Evolutionary conservation across 1,284 basidiomycete genomes (phyloP).

Genomic region (Irpex sp.): DNA sequence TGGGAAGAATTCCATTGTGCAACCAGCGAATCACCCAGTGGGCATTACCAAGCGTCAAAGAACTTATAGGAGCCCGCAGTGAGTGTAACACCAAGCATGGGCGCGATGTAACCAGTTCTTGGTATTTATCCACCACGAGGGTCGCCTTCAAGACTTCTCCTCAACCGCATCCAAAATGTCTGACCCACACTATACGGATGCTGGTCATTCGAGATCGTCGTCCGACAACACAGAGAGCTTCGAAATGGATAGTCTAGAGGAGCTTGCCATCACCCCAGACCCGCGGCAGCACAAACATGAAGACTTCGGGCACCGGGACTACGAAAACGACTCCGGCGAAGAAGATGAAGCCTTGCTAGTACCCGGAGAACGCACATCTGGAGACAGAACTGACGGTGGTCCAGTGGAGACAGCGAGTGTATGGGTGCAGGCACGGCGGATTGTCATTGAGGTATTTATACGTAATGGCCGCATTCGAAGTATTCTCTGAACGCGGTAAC

Average conservation of each 20-base stretch:
- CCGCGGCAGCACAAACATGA: constrained; percentile 15
- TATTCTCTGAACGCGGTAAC: background rate
- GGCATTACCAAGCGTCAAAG: background rate
- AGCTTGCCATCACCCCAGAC: constrained; percentile 27
- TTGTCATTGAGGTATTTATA: constrained; percentile 60
- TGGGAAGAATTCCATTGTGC: background rate
- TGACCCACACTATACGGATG: constrained; percentile 9
- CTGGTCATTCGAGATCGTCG: constrained; percentile 13
- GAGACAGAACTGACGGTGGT: constrained; percentile 21
- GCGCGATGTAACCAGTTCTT: background rate
- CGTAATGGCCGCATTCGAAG: constrained; percentile 4
- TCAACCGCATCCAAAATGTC: background rate
- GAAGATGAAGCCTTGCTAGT: constrained; percentile 35
- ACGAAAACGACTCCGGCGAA: constrained; percentile 24
- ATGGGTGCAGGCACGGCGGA: constrained; percentile 54
- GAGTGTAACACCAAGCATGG: background rate
- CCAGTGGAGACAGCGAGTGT: constrained; percentile 11
- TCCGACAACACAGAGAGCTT: constrained; percentile 27
- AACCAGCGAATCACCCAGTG: background rate
- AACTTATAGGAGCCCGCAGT: background rate
- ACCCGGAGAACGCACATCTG: constrained; percentile 20
- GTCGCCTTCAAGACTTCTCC: background rate
- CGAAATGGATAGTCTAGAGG: constrained; percentile 34
- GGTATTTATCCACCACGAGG: background rate
- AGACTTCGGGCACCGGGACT: constrained; percentile 23